Evolutionary conservation across 108 stramenopile genomes (phyloP), one percentile per base, ranked within the genome.

Genomic region (Skeletonema marinoi): DNA sequence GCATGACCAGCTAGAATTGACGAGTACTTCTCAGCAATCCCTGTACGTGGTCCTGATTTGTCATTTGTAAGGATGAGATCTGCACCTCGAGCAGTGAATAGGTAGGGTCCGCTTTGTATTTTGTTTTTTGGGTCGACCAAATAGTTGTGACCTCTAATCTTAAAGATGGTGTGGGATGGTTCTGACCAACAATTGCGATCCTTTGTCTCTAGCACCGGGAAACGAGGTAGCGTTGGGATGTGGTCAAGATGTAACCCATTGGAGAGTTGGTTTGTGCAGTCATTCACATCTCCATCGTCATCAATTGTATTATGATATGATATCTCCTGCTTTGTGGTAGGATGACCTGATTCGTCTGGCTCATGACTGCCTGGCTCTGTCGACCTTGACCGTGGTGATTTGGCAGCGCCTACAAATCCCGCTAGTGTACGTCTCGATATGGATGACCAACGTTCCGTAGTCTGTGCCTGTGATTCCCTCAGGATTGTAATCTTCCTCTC

Each of bases 11-110:
- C 89, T 29, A 96, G 65, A 33, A 94, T 70, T 58, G 84, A 74
- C 19, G 82, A 25, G 56, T 88, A 80, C 2, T 65, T 66, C 25
- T 35, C 36, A 2, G 62, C 81, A 61, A 78, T 70, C 5, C 63
- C 61, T 12, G 50, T 73, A 6, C 60, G 35, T 14, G 70, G 64
- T n/a, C 68, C 77, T 31, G 74, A 71, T 29, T 35, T 12, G 19
- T 72, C 75, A 67, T 92, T 89, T 12, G 94, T 93, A 60, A 93
- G 51, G 44, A 92, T 93, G 56, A 96, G 85, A 62, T 96, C 94
- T 31, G 88, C 83, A 44, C 89, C 92, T 13, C 88, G 77, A n/a
- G 86, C 71, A 10, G 82, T 82, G 58, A 90, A 92, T 9, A 92
- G 54, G 70, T 87, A 90, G 0, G 81, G 81, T 13, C 78, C 89